Conservation (phyloP, 345 rosid species). For the Murraya paniculata region DNA sequence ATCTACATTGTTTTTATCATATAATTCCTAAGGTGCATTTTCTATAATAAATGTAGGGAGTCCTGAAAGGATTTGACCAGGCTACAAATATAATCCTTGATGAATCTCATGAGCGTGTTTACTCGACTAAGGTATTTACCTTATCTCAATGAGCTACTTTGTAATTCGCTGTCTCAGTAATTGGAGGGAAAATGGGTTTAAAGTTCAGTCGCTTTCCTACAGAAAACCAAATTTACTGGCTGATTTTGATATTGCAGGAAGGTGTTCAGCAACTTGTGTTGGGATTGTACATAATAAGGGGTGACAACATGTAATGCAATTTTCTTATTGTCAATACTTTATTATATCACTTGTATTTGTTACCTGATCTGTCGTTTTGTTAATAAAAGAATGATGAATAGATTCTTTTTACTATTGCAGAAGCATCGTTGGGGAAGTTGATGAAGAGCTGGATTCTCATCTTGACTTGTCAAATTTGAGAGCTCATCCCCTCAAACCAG, state of each 20-base stretch:
- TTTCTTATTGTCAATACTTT: neutral
- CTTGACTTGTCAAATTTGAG: conserved; percentile 77
- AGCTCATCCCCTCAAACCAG: conserved; percentile 96
- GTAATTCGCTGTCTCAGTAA: neutral
- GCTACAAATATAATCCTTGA: conserved; percentile 89
- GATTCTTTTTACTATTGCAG: conserved; percentile 37
- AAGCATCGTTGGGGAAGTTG: conserved; percentile 89
- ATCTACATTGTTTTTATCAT: neutral
- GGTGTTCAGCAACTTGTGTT: conserved; percentile 91
- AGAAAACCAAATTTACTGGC: neutral
- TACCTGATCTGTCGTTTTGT: neutral
- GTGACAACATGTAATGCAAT: conserved; percentile 81
- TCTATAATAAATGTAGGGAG: conserved; percentile 39
- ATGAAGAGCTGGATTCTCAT: conserved; percentile 78
- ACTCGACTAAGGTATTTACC: conserved; percentile 67
- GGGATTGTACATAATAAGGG: conserved; percentile 96
- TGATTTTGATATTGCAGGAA: conserved; percentile 49
- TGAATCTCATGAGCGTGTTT: conserved; percentile 90
- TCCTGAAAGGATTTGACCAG: conserved; percentile 84
- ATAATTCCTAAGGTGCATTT: neutral
- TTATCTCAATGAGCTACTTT: neutral
- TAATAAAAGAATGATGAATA: no score
- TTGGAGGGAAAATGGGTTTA: neutral
- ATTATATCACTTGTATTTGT: neutral
- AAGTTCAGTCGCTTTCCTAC: neutral